Evolutionary conservation across 179 eudicot species (phyloP).

Genomic region (Dionaea muscipula): DNA sequence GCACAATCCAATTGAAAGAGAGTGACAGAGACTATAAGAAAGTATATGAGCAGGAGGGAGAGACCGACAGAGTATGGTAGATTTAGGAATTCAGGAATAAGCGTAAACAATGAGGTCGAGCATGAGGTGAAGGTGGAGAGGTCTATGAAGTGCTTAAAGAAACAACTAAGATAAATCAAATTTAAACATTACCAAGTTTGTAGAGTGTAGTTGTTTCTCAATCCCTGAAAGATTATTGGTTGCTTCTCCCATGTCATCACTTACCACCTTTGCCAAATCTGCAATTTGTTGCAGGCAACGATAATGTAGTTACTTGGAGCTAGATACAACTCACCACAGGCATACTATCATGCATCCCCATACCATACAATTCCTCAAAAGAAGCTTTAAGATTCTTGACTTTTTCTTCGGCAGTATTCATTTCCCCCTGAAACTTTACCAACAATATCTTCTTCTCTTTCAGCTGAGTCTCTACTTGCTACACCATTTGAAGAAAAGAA

Average conservation of each 20-base stretch:
- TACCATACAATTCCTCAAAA: slow-evolving; percentile 61
- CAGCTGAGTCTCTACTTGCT: slow-evolving; percentile 46
- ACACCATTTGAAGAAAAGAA: neutral
- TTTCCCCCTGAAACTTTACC: slow-evolving; percentile 24
- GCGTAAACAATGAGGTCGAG: no score
- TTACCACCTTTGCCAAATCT: slow-evolving; percentile 72
- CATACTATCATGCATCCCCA: slow-evolving; percentile 6
- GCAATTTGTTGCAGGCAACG: slow-evolving; percentile 9
- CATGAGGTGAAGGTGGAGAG: no score
- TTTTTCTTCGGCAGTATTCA: slow-evolving; percentile 40
- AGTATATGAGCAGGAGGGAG: no score
- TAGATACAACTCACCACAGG: slow-evolving; percentile 1
- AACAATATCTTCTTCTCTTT: slow-evolving; percentile 38
- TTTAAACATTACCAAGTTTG: slow-evolving; percentile 37
- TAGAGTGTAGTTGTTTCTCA: slow-evolving; percentile 30
- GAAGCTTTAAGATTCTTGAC: slow-evolving; percentile 39
- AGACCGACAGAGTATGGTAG: no score
- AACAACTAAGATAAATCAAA: neutral
- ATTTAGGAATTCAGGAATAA: no score
- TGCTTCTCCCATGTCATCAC: slow-evolving; percentile 49
- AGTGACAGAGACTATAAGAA: no score
- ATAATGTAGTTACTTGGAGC: slow-evolving; percentile 3
- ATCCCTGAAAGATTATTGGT: slow-evolving; percentile 39
- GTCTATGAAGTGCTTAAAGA: no score
- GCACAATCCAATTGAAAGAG: no score